phyloP scores from a whole-genome alignment of 1,284 basidiomycete species.

The Irpex lacteus region DNA sequence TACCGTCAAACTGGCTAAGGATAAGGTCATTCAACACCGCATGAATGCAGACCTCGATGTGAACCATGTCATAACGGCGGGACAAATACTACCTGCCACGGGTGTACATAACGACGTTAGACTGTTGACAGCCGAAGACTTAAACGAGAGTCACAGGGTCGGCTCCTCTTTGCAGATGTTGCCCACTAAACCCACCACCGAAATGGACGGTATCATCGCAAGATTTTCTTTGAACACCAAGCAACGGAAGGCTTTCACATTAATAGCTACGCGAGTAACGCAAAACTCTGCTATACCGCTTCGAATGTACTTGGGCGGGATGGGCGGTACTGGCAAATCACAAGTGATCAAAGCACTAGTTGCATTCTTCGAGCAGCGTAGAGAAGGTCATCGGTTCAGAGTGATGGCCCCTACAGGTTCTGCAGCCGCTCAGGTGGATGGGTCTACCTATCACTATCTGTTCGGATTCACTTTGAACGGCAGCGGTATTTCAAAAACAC shows the following conservation, averaged over 20 bases:
- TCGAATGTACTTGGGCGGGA: conserved; percentile 35
- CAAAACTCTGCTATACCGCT: conserved; percentile 12
- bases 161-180: no score
- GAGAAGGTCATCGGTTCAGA: conserved; percentile 22
- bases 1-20: no score
- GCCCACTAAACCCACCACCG: no score
- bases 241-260: conserved; percentile 25
- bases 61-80: no score
- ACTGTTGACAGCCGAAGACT: no score
- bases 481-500: background rate
- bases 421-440: conserved; percentile 33
- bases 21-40: no score
- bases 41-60: no score
- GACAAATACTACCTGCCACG: no score
- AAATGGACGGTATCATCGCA: no score
- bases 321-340: conserved; percentile 39
- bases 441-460: conserved; percentile 36
- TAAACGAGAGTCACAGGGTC: no score
- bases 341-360: conserved; percentile 37
- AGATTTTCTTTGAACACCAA: no score
- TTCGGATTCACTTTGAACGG: conserved; percentile 24
- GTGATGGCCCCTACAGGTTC: conserved; percentile 36
- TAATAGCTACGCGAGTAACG: conserved; percentile 28
- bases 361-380: conserved; percentile 23
- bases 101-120: no score